Evolutionary conservation across 192 early-diverging fungal genomes (phyloP).

Genomic region (Entomortierella parvispora): DNA sequence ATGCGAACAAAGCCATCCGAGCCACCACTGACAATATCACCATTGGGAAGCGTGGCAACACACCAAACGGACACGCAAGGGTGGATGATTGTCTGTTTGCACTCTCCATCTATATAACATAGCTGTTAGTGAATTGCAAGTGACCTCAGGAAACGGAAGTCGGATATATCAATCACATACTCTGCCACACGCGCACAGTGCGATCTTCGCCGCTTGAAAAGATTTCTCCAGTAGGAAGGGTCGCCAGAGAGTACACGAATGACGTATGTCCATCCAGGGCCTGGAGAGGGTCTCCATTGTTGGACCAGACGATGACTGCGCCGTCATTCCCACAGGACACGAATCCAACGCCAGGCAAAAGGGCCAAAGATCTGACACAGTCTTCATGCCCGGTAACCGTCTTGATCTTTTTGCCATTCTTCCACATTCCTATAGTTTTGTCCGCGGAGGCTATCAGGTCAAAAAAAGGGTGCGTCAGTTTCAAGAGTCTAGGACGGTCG

Average conservation of each 20-base stretch:
- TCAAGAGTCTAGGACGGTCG: too few relatives aligned
- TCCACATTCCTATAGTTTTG: slow-evolving; percentile 90
- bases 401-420: slow-evolving; percentile 66
- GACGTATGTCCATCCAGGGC: slow-evolving; percentile 90
- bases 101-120: slow-evolving; percentile 60
- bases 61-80: slow-evolving; percentile 96
- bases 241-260: slow-evolving; percentile 87
- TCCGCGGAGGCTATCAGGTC: slow-evolving; percentile 85
- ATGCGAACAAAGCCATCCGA: slow-evolving; percentile 86
- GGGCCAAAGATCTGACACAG: slow-evolving; percentile 84
- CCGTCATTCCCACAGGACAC: slow-evolving; percentile 93
- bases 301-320: slow-evolving; percentile 84
- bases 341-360: slow-evolving; percentile 73
- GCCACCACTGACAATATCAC: slow-evolving; percentile 84
- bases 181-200: slow-evolving; percentile 85
- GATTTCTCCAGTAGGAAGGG: slow-evolving; percentile 80
- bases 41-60: slow-evolving; percentile 79
- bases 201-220: slow-evolving; percentile 96
- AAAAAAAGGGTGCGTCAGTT: neutral
- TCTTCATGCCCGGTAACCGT: slow-evolving; percentile 89
- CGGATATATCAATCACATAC: slow-evolving; percentile 42
- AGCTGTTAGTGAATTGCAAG: neutral
- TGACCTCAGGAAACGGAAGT: neutral
- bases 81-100: slow-evolving; percentile 84
- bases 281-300: slow-evolving; percentile 73